Base-by-base conservation (phyloP, 1,139 yeast species). In the Pichia sp. region DNA sequence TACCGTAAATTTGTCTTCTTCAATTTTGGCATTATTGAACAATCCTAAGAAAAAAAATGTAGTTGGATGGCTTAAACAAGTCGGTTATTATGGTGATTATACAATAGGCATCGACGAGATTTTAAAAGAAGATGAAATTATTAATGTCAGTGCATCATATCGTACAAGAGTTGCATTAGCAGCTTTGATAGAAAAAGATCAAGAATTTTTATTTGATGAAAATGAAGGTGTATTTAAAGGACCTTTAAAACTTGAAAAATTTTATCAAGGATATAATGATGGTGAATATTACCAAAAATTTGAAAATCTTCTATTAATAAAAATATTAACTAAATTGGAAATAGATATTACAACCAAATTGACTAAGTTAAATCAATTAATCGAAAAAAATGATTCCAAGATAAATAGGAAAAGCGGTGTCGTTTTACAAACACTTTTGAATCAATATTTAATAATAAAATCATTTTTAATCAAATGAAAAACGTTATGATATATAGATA, bases 101-200 rank as follows among this genome's bases (percentile, higher is more conserved):
- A 84, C 95, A 0, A 62, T 87, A 2, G 73, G 71, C 35, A 22
- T 42, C 24, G 51, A 45, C 11, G 20, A 26, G 5, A 10, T 5
- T 11, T 7, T 49, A 51, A 9, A 29, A 24, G 23, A 10, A 1
- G 16, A 12, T 8, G 8, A 7, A 6, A 16, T 20, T 4, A 22
- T 45, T 10, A 11, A 4, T 6, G 35, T 34, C 3, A 31, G 63
- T 10, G 45, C 83, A 2, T 86, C 95, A 6, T 87, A 82, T 60
- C 67, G 96, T 42, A 77, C 89, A 0, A 80, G 80, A 49, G 79
- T 90, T 3, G 96, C 89, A 0, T 61, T 87, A 32, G 87, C 94
- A 0, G 73, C 74, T 0, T 49, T 74, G 2, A 82, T 79, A 52
- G 84, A 78, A 46, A 58, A 56, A 11, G 46, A 61, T 55, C 36